These are phyloP conservation scores for Coemansia sp. DNA, from an alignment of 192 early-diverging fungal genomes.

Conservation along the genomic window DNA sequence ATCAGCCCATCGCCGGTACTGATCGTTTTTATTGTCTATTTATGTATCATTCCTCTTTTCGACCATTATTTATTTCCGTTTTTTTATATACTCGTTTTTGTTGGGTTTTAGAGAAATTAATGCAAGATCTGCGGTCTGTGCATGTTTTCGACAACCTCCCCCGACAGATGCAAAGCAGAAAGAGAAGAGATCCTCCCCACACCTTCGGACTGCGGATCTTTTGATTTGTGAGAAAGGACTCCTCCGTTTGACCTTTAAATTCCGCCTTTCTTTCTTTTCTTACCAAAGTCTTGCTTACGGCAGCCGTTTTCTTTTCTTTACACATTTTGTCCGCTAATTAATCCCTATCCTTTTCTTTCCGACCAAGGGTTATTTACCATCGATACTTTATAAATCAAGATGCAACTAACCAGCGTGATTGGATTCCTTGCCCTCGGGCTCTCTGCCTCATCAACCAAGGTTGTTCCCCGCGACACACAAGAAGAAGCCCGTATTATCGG, in stretches of 20 bases:
- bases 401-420: background rate
- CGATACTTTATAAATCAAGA: background rate
- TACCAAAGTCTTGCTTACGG: background rate
- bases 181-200: no score
- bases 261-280: background rate
- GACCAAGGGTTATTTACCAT: background rate
- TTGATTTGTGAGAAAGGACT: background rate
- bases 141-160: no score
- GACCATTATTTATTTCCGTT: background rate
- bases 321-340: background rate
- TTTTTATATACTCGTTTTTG: no score
- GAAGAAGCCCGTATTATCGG: slow-evolving; percentile 36
- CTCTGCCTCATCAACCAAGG: background rate
- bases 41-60: background rate
- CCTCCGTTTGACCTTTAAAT: background rate
- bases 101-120: no score
- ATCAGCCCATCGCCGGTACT: background rate
- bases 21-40: background rate
- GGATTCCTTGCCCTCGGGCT: slow-evolving; percentile 4
- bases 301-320: background rate
- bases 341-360: background rate
- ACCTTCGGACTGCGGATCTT: background rate
- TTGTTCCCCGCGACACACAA: background rate
- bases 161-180: no score
- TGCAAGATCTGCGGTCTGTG: no score